phyloP scores from a whole-genome alignment of 306 rosid species.

The Quercus wislizeni region DNA sequence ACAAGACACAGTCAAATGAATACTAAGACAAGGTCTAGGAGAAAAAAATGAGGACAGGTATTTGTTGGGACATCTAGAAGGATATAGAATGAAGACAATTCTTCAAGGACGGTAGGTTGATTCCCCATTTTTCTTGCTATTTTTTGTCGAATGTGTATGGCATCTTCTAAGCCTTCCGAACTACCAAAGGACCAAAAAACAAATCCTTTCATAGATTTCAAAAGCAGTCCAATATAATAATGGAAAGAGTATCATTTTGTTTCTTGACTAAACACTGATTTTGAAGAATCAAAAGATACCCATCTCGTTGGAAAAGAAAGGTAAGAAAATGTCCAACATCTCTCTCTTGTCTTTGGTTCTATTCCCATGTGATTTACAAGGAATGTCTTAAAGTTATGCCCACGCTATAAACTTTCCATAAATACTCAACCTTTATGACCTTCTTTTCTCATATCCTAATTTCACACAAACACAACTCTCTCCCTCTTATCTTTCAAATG shows the following conservation, averaged over 20 bases:
- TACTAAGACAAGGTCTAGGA: constrained; percentile 31
- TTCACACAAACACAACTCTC: neutral
- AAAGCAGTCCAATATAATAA: constrained; percentile 26
- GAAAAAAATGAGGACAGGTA: neutral
- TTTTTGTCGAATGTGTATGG: constrained; percentile 60
- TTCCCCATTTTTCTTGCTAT: constrained; percentile 63
- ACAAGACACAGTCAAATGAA: constrained; percentile 4
- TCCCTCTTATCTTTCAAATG: constrained; percentile 24
- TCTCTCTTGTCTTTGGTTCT: constrained; percentile 29
- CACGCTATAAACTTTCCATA: constrained; percentile 4
- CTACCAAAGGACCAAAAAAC: constrained; percentile 42
- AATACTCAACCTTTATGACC: constrained; percentile 25
- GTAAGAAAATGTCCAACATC: constrained; percentile 5
- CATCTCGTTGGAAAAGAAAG: constrained; percentile 18
- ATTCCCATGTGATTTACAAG: constrained; percentile 42
- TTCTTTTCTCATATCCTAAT: constrained; percentile 29
- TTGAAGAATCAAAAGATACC: constrained; percentile 65
- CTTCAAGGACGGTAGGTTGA: constrained; percentile 68
- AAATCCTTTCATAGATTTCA: constrained; percentile 28
- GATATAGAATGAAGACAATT: constrained; percentile 27
- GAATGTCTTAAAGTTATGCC: constrained; percentile 41
- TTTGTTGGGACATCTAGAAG: constrained; percentile 19
- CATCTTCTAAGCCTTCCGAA: constrained; percentile 61
- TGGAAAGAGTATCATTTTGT: constrained; percentile 38
- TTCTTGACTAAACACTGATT: constrained; percentile 49